A percentile compares a stretch with the other conserved stretches of the same genome.
Evolutionary conservation across 129 eudicot species (phyloP).

Genomic region (Solidago caesia): DNA sequence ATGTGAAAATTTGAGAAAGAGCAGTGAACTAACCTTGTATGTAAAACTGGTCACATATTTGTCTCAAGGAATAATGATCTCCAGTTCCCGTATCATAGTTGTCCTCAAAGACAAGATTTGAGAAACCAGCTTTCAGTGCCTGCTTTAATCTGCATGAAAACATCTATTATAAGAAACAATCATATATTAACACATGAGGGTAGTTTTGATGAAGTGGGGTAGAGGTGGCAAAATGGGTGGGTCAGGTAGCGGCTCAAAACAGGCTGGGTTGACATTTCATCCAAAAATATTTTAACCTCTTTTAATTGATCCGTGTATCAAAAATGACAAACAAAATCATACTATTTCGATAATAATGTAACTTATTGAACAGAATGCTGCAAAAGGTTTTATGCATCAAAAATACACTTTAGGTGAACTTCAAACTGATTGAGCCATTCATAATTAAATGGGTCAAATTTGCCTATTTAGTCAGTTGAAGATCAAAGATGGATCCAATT

Average conservation of each 20-base stretch:
- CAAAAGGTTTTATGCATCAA: neutral
- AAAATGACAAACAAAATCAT: neutral
- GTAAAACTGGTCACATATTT: constrained; percentile 89
- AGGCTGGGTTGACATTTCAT: neutral
- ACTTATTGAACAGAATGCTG: neutral
- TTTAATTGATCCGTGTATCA: neutral
- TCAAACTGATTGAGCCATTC: neutral
- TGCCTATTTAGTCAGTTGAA: neutral
- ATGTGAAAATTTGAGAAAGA: neutral
- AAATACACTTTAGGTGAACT: neutral
- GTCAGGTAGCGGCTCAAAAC: neutral
- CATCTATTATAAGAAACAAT: constrained; percentile 6
- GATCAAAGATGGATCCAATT: neutral
- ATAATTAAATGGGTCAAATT: neutral
- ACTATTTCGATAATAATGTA: neutral
- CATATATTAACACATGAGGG: neutral
- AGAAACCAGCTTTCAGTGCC: constrained; percentile 91
- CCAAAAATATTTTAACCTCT: neutral
- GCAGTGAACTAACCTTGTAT: constrained; percentile 59
- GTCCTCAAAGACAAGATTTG: constrained; percentile 94
- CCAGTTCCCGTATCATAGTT: constrained; percentile 99
- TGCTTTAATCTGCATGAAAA: constrained; percentile 68
- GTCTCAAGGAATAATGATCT: constrained; percentile 95
- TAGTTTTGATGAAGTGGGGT: neutral
- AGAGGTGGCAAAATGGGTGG: neutral